Percentiles rank a stretch among this genome's conserved stretches.
Conservation (phyloP, 2,329 filamentous ascomycete genomes). For the Cladophialophora bantiana region DNA sequence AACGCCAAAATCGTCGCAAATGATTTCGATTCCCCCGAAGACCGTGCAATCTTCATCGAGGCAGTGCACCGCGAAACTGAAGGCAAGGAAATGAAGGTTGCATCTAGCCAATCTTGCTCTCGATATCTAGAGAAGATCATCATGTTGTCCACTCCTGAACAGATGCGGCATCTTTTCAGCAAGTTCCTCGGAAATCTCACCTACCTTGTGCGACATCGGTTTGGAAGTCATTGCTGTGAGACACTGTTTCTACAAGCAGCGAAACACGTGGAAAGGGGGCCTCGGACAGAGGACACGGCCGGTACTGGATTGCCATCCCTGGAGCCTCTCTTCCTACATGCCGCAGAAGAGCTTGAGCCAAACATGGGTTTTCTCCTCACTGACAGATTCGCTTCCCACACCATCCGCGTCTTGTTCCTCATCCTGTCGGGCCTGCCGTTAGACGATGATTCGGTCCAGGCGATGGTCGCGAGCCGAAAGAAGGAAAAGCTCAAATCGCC, state of each 20-base stretch:
- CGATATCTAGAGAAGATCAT: slow-evolving; percentile 91
- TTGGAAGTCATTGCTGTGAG: slow-evolving; percentile 97
- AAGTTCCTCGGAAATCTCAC: slow-evolving; percentile 88
- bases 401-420: slow-evolving; percentile 82
- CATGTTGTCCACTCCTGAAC: slow-evolving; percentile 74
- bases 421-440: slow-evolving; percentile 84
- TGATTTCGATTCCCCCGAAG: slow-evolving; percentile 79
- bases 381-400: slow-evolving; percentile 88
- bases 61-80: slow-evolving; percentile 86
- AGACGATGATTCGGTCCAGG: slow-evolving; percentile 71
- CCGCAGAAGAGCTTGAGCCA: slow-evolving; percentile 85
- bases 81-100: slow-evolving; percentile 94
- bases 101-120: slow-evolving; percentile 94
- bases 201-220: slow-evolving; percentile 90
- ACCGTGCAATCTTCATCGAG: slow-evolving; percentile 73
- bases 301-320: slow-evolving; percentile 67
- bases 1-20: slow-evolving; percentile 91
- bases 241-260: slow-evolving; percentile 86
- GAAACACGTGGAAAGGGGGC: slow-evolving; percentile 70
- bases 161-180: slow-evolving; percentile 86
- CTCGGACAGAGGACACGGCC: slow-evolving; percentile 52
- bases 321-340: slow-evolving; percentile 83
- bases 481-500: slow-evolving; percentile 81
- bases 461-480: slow-evolving; percentile 86
- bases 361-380: slow-evolving; percentile 84